A percentile compares a stretch with the other conserved stretches of the same genome.
Evolutionary conservation across 352 stramenopile genomes (phyloP).

Genomic region (Halophytophthora polymorphica): DNA sequence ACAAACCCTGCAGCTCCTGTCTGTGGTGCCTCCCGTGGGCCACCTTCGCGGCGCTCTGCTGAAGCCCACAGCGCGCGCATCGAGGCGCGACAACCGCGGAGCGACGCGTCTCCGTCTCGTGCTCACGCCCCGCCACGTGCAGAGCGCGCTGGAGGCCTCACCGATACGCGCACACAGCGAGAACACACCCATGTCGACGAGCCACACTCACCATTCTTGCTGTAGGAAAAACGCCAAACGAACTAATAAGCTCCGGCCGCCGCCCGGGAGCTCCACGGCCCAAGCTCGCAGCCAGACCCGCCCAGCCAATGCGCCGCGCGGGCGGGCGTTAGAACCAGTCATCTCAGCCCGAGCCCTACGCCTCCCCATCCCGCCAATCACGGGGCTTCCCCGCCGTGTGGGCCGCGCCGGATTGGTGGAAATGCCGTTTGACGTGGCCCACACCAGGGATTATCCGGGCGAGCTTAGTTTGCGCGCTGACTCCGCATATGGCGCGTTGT

Average conservation of each 20-base stretch:
- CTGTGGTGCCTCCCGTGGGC: too few relatives aligned
- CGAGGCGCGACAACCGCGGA: background rate
- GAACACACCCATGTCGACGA: background rate
- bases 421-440: conserved; percentile 11
- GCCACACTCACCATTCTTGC: conserved; percentile 69
- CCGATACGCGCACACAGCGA: background rate
- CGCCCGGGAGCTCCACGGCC: background rate
- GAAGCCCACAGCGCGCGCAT: background rate
- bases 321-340: conserved; percentile 59
- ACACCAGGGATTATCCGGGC: background rate
- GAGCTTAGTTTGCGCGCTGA: conserved; percentile 4
- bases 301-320: conserved; percentile 17
- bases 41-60: background rate
- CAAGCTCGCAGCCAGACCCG: conserved; percentile 20
- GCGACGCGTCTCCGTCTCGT: background rate
- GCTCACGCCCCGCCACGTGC: too few relatives aligned
- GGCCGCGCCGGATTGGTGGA: conserved; percentile 26
- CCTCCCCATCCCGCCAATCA: conserved; percentile 37
- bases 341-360: conserved; percentile 44
- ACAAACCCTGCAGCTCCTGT: background rate
- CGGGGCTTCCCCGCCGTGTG: background rate
- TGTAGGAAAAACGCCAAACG: conserved; percentile 86
- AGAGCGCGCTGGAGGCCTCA: background rate
- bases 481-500: conserved; percentile 16
- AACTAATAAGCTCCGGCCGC: conserved; percentile 49